Evolutionary conservation across 1,284 basidiomycete genomes (phyloP), one percentile per base, ranked within the genome.

Genomic region (Tilletia setariae): DNA sequence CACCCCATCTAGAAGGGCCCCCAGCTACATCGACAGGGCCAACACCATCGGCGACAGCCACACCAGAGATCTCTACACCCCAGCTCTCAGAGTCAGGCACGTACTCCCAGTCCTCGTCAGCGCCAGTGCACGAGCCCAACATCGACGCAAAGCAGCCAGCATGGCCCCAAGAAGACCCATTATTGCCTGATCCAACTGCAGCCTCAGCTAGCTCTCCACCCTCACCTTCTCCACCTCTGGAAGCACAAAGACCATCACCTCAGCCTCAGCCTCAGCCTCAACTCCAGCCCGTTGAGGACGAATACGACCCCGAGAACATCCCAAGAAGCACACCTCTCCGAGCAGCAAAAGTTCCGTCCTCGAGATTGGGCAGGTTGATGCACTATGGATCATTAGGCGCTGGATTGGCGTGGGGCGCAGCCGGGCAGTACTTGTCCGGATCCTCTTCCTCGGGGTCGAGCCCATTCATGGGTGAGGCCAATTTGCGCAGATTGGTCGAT

Each of bases 401-500:
- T 0, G 80, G 80, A 8, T 74, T 82, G 1, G 80, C 80, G 2
- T 79, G 78, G 65, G 79, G 80, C 11, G 77, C 79, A 8, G 79
- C 79, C 1, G 72, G 77, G 21, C 75, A 77, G 2, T 74, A 74
- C 32, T 53, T 79, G 43, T 53, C 64, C 25, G 65, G 47, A 11
- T 15, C 51, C 40, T 19, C 43, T 30, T 15, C 43, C 73, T 73
- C 1, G 72, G 74, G 8, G 11, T 43, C 21, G 6, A 64, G 25
- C 2, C 47, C 53, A 15, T 53, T 80, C 67, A 76, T 82, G 70
- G 75, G 75, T n/a, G 86, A 86, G 13, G 89, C 88, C 21, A 82
- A 98, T 79, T 87, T 98, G 66, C 89, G 90, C 64, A 88, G 95
- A 1, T 86, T 99, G 0, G 95, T 98, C 0, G 89, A 90, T 9